Base-by-base conservation (phyloP, 768 basidiomycete species). In the Mycena sanguinolenta region DNA sequence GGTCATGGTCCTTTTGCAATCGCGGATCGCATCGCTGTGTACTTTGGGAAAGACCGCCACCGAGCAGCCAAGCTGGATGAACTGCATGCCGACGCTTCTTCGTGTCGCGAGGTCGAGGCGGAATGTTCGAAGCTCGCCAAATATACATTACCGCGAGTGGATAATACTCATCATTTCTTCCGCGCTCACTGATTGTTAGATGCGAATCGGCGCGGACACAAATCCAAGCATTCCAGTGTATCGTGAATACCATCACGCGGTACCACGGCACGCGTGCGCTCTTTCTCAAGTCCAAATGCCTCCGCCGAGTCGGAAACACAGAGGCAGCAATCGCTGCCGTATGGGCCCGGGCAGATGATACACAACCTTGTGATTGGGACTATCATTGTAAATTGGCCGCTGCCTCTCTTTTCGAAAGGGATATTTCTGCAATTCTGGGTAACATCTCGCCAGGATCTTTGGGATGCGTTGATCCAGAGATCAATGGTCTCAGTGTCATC, bases 121-220 rank as follows among this genome's bases (percentile, higher is more conserved):
- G 32, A 39, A 9, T 63, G 50, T 14, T 38, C 16, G 3, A 38
- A 30, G 49, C 36, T 63, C 0, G 17, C 49, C n/a, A n/a, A 38
- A 39, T 63, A 63, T 42, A n/a, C 50, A 7, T 27, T 63, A 13
- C 50, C 62, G 50, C 42, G 19, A 17, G 62, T 63, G 17, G 6
- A 8, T 17, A 21, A 23, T 36, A 9, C 12, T 49, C 6, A 14
- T 2, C 1, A 44, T 27, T 30, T n/a, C n/a, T n/a, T n/a, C n/a
- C n/a, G n/a, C 1, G 19, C 21, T 49, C 4, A 46, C 30, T 13
- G 8, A 27, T 6, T 36, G 2, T 7, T 17, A 63, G 62, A 4
- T n/a, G 50, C 23, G 50, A 63, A 53, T 36, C 50, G 23, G 49
- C 62, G 13, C n/a, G 19, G 1, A 63, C 62, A 7, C 62, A 63